Base-by-base conservation (phyloP, 768 basidiomycete species). In the Tubosaeta sp. region DNA sequence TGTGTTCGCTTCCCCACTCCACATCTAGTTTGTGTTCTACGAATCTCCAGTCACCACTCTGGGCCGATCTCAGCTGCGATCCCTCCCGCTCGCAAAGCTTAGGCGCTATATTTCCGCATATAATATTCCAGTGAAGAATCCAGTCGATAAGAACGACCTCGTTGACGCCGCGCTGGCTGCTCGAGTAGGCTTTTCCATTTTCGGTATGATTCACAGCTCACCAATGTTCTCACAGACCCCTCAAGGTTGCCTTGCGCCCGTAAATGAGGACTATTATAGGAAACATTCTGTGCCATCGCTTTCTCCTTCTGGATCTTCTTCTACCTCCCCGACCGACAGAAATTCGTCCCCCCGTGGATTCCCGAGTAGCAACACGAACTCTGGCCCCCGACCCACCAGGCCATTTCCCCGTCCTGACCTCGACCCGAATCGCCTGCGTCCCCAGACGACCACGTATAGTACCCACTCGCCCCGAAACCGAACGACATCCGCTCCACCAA, bases 91-190 rank as follows among this genome's bases (percentile, higher is more conserved):
- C 38, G 67, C 77, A 42, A 86, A 79, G 59, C 72, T 91, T 45
- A 83, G 80, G 72, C 82, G 78, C 45, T 91, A 91, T 61, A 76
- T 84, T 25, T 77, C 73, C 48, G 84, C 83, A 6, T 91, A 91
- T 57, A 79, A 82, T 51, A 86, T 91, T 58, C 70, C 74, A 48
- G 75, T 79, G 16, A 78, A 75, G 51, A 77, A 79, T 44, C 80
- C 83, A 2, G 74, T 89, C 14, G 89, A 91, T 66, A 91, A 91
- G 68, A 84, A 87, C 47, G 88, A 91, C 63, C 70, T 91, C 42
- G 81, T 91, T 35, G 84, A 88, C 46, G 79, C 74, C 37, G 78
- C 87, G 43, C 42, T 88, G 1, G 65, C 65, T 25, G 69, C 68
- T 38, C 67, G 63, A 62, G 88, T 88, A 62, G 49, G 80, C 42